Percentiles rank a stretch among this genome's conserved stretches.
Evolutionary conservation across 2,329 filamentous ascomycete species (phyloP).

Genomic region (Xylariaceae sp.): DNA sequence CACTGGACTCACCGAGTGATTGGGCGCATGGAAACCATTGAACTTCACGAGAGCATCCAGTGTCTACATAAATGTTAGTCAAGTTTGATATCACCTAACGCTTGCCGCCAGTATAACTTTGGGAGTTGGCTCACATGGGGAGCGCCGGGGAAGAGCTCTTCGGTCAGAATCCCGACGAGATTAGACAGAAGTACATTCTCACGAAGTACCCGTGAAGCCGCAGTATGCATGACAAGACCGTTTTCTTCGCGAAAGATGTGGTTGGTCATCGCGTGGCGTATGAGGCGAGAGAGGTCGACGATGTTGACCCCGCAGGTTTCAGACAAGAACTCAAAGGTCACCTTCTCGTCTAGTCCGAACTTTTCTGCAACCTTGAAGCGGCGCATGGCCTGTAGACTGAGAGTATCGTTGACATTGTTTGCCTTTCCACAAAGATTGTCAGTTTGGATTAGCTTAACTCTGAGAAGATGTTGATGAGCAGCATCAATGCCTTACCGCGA

Average conservation of each 20-base stretch:
- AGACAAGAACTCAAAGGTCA: background rate
- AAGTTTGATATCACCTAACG: background rate
- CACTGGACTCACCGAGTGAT: background rate
- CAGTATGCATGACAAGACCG: background rate
- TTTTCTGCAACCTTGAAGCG: background rate
- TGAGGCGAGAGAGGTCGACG: constrained; percentile 1
- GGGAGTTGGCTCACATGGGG: background rate
- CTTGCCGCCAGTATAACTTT: too few species aligned
- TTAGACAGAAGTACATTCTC: background rate
- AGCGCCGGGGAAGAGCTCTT: background rate
- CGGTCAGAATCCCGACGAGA: background rate
- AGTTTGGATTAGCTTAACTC: background rate
- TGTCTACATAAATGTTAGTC: background rate
- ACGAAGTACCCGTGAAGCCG: background rate
- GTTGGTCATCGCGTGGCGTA: constrained; percentile 1
- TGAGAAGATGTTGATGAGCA: background rate
- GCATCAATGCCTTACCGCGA: background rate
- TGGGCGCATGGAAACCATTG: background rate
- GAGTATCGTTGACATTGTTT: background rate
- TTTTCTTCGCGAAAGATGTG: background rate
- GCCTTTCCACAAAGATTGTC: background rate
- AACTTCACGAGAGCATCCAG: constrained; percentile 1
- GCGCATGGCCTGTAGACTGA: constrained; percentile 1
- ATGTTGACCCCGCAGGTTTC: background rate
- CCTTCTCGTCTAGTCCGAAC: background rate